A percentile compares a stretch with the other conserved stretches of the same genome.
Evolutionary conservation across 192 early-diverging fungal genomes (phyloP).

Genomic region (Coemansia sp.): DNA sequence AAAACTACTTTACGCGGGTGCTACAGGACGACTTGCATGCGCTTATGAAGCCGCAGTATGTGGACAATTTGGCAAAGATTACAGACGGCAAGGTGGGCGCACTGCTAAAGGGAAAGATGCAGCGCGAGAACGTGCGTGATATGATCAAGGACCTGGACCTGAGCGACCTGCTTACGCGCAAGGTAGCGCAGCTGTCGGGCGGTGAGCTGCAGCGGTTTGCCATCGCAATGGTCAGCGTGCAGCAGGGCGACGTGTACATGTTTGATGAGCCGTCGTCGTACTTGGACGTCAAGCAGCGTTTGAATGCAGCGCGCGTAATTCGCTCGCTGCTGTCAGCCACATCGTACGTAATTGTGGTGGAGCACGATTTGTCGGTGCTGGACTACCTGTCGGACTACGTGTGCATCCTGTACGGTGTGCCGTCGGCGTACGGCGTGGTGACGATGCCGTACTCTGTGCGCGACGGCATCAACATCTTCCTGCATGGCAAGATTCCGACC

Average conservation of each 20-base stretch:
- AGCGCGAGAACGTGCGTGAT: conserved; percentile 70
- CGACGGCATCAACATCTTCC: conserved; percentile 99
- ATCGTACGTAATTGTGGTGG: conserved; percentile 91
- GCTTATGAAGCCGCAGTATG: conserved; percentile 95
- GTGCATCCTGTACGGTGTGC: conserved; percentile 97
- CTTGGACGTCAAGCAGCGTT: conserved; percentile 97
- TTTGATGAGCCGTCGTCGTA: conserved; percentile 98
- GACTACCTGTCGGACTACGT: conserved; percentile 98
- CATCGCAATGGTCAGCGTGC: conserved; percentile 81
- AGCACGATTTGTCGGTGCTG: conserved; percentile 98
- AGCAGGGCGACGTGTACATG: conserved; percentile 94
- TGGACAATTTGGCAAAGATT: conserved; percentile 83
- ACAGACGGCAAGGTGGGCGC: conserved; percentile 76
- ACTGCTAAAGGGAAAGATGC: conserved; percentile 69
- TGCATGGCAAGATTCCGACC: conserved; percentile 94
- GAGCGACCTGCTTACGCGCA: conserved; percentile 77
- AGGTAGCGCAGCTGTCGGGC: conserved; percentile 83
- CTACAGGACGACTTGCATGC: conserved; percentile 93
- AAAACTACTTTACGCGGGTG: conserved; percentile 99
- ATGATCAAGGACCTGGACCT: conserved; percentile 78
- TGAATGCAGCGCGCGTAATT: conserved; percentile 93
- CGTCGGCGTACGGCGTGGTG: conserved; percentile 95
- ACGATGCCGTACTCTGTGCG: conserved; percentile 95
- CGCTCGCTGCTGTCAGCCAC: conserved; percentile 73
- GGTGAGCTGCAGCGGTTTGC: conserved; percentile 99